Conservation (phyloP, 2,329 filamentous ascomycete genomes). For the Claviceps arundinis region DNA sequence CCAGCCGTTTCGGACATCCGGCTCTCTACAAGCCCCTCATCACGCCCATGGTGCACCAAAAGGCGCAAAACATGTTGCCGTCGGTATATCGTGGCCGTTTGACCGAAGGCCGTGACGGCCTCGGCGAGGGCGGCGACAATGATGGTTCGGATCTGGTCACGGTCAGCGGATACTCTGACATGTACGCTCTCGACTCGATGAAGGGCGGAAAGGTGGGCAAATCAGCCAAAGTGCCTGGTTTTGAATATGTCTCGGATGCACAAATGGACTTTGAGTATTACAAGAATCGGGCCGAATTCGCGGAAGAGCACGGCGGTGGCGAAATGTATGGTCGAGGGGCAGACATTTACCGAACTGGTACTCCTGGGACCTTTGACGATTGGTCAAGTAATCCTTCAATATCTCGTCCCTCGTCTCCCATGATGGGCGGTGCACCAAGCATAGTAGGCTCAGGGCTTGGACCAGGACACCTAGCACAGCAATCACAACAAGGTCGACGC, state of each 20-base stretch:
- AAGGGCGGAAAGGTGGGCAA: constrained; percentile 36
- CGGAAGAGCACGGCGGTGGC: constrained; percentile 72
- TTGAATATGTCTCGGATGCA: constrained; percentile 79
- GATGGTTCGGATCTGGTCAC: constrained; percentile 42
- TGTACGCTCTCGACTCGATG: constrained; percentile 74
- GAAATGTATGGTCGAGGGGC: constrained; percentile 47
- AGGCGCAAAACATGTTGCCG: constrained; percentile 75
- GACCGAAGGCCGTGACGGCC: constrained; percentile 28
- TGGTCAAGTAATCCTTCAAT: constrained; percentile 22
- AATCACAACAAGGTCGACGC: constrained; percentile 11
- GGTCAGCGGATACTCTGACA: constrained; percentile 67
- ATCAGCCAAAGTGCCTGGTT: constrained; percentile 46
- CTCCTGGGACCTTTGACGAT: constrained; percentile 40
- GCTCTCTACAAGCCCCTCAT: constrained; percentile 80
- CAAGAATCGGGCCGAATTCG: constrained; percentile 82
- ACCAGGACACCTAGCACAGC: not conserved
- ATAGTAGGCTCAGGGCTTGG: constrained; percentile 17
- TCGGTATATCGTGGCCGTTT: constrained; percentile 75
- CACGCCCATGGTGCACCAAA: constrained; percentile 90
- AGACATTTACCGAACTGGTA: constrained; percentile 48
- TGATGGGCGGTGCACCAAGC: constrained; percentile 16
- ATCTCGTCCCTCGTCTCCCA: constrained; percentile 40
- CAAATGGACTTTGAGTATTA: constrained; percentile 85
- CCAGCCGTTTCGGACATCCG: constrained; percentile 75
- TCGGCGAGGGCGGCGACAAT: constrained; percentile 35